Conservation (phyloP, 2,329 filamentous ascomycete species). For the Penicillium digitatum region DNA sequence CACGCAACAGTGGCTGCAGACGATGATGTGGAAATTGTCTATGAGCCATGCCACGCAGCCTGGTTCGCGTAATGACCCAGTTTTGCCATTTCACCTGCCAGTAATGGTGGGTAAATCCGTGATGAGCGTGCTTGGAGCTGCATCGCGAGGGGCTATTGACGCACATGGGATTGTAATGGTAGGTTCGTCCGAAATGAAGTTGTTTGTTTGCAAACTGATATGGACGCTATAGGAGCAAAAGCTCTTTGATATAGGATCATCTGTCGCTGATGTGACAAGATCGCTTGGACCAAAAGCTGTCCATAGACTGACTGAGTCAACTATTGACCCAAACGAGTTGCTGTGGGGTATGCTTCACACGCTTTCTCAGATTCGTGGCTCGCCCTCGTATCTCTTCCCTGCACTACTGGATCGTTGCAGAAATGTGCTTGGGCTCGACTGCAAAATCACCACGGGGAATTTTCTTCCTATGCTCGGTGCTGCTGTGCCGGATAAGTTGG, state of each 20-base stretch:
- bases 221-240: conserved; percentile 35
- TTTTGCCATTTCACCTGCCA: conserved; percentile 62
- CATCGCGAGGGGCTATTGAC: conserved; percentile 71
- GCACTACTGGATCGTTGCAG: conserved; percentile 32
- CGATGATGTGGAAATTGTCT: conserved; percentile 69
- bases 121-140: conserved; percentile 64
- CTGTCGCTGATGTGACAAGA: conserved; percentile 34
- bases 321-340: conserved; percentile 34
- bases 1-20: conserved; percentile 67
- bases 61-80: conserved; percentile 51
- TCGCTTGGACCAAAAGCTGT: conserved; percentile 30
- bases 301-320: conserved; percentile 29
- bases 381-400: conserved; percentile 38
- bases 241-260: conserved; percentile 35
- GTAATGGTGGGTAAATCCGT: conserved; percentile 62
- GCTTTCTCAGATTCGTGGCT: conserved; percentile 38
- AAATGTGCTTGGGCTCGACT: conserved; percentile 31
- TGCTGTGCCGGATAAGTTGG: conserved; percentile 9
- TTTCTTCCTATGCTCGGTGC: conserved; percentile 25
- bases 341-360: conserved; percentile 40
- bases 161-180: conserved; percentile 71
- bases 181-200: conserved; percentile 33
- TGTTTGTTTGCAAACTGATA: background rate
- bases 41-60: conserved; percentile 63
- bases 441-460: conserved; percentile 28